Base-by-base conservation (phyloP, 2,329 filamentous ascomycete genomes). In the Macroventuria anomochaeta region DNA sequence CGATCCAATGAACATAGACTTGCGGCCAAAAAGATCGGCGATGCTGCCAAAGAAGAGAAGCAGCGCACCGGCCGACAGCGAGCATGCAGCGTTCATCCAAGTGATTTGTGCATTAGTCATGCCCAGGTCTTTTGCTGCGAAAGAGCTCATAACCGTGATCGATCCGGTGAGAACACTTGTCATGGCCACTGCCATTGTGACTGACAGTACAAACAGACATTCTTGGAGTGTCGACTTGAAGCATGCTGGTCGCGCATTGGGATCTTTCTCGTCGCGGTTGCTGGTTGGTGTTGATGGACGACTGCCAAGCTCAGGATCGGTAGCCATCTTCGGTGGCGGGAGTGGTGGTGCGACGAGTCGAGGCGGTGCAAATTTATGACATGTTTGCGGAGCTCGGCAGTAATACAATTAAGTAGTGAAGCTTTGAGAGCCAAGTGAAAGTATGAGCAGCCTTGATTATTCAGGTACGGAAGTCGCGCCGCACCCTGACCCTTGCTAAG, bases 81-180 rank as follows among this genome's bases (percentile, higher is more conserved):
- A 83, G 32, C 83, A 79, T n/a, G 85, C 81, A 7, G 85, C 85
- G 39, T 79, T 80, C 55, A 89, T 85, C 86, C 87, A 89, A 0
- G 86, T 87, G 20, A 89, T 83, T 63, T 90, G 80, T 1, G 85
- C 83, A 39, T 83, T 84, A 2, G 81, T 83, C 86, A 89, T 89
- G 38, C 77, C 65, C 48, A 89, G 70, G 55, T 87, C 83, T 12
- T 72, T 67, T 2, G 81, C 85, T 40, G 88, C 85, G 43, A 83
- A 83, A 0, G 83, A 83, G 1, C 85, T 85, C 55, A 88, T 84
- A 53, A 88, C 86, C 2, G 85, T 80, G 4, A 84, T 80, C 4
- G 81, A 77, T 11, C 86, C 87, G 7, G 78, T 77, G 23, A 87
- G 75, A 61, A 89, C 85, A 4, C 82, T 81, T 8, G 80, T 81